Evolutionary conservation across 768 basidiomycete species (phyloP).

Genomic region (Termitomyces sp.): DNA sequence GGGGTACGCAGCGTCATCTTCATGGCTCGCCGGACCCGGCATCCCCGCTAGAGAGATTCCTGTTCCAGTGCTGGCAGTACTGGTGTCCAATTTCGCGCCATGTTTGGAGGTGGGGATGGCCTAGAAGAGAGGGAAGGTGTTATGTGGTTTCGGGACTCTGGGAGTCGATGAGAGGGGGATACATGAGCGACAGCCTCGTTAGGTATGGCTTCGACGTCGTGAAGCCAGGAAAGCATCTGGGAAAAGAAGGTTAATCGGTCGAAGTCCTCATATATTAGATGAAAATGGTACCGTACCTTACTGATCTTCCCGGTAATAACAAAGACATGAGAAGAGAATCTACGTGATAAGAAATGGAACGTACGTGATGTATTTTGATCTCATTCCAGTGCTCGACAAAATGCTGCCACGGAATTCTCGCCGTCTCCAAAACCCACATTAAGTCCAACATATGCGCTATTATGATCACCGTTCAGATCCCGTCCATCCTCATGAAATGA

Average conservation of each 20-base stretch:
- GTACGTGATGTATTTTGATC: constrained; percentile 76
- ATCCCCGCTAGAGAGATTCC: constrained; percentile 27
- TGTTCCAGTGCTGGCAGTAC: constrained; percentile 69
- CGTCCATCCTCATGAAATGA: too few relatives aligned
- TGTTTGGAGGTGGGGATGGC: constrained; percentile 66
- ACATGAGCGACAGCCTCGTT: constrained; percentile 64
- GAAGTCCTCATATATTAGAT: constrained; percentile 38
- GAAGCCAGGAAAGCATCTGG: constrained; percentile 50
- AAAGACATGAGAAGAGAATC: neutral
- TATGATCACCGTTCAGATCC: too few relatives aligned
- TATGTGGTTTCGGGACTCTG: too few relatives aligned
- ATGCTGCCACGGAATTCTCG: too few relatives aligned
- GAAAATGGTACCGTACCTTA: constrained; percentile 33
- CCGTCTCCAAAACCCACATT: too few relatives aligned
- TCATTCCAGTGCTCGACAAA: constrained; percentile 93
- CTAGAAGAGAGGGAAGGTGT: constrained; percentile 21
- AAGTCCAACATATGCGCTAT: too few relatives aligned
- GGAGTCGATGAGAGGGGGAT: too few relatives aligned
- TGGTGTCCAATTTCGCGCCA: constrained; percentile 57
- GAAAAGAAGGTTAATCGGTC: constrained; percentile 21
- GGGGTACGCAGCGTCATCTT: constrained; percentile 38
- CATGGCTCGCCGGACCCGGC: constrained; percentile 19
- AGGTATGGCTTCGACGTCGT: constrained; percentile 58
- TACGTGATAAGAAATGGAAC: constrained; percentile 1
- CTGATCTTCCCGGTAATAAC: constrained; percentile 47